Evolutionary conservation across 2,329 filamentous ascomycete species (phyloP).

Genomic region (Microthyrium microscopicum): DNA sequence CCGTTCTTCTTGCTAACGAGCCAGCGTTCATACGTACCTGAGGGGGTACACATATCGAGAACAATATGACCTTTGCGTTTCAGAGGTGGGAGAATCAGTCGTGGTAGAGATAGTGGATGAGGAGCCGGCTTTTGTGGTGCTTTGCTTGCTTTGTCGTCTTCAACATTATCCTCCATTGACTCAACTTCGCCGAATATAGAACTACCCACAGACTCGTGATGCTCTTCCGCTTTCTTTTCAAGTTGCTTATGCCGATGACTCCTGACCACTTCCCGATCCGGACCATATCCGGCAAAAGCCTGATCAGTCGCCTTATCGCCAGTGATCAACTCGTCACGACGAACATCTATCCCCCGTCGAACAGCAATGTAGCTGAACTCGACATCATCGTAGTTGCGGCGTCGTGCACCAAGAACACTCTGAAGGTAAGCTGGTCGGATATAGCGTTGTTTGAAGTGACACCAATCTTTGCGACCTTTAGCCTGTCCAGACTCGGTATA

Average conservation of each 20-base stretch:
- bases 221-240: constrained; percentile 11
- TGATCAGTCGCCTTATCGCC: constrained; percentile 41
- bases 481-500: constrained; percentile 55
- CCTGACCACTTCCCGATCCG: constrained; percentile 8
- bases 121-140: not conserved
- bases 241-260: constrained; percentile 1
- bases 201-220: constrained; percentile 8
- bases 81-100: constrained; percentile 61
- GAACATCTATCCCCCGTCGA: constrained; percentile 53
- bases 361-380: constrained; percentile 81
- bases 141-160: not conserved
- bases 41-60: constrained; percentile 78
- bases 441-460: constrained; percentile 79
- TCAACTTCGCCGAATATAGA: too few species aligned
- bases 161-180: not conserved
- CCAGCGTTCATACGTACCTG: constrained; percentile 81
- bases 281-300: constrained; percentile 56
- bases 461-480: constrained; percentile 70
- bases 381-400: constrained; percentile 72
- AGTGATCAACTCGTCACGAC: constrained; percentile 26
- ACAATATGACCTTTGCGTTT: constrained; percentile 82
- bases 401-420: constrained; percentile 50
- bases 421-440: constrained; percentile 72
- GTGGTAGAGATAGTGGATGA: constrained; percentile 52
- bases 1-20: constrained; percentile 70